Conservation (phyloP, 1,139 yeast genomes). For the Yamadazyma kanchanaburiensis region DNA sequence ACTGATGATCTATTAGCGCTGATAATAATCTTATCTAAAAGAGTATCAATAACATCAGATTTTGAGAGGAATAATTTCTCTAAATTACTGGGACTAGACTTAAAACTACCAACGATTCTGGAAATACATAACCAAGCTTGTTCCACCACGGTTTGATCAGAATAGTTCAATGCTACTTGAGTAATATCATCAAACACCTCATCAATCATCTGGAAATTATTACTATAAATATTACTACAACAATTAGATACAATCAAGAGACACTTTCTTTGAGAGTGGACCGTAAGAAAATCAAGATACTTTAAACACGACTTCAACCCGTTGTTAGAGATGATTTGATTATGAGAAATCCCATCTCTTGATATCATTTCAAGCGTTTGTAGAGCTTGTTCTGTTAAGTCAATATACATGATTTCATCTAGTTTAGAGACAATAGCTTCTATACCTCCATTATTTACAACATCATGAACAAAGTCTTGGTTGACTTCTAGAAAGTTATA, state of each 20-base stretch:
- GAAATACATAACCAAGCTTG: constrained; percentile 68
- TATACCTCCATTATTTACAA: constrained; percentile 66
- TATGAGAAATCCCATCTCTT: constrained; percentile 47
- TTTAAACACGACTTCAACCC: constrained; percentile 68
- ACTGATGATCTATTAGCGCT: constrained; percentile 25
- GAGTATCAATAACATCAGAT: constrained; percentile 22
- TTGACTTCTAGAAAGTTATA: constrained; percentile 79
- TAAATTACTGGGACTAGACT: constrained; percentile 39
- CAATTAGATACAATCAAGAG: constrained; percentile 75
- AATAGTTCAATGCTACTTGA: constrained; percentile 54
- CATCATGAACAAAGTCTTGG: constrained; percentile 60
- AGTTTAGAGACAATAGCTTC: constrained; percentile 65
- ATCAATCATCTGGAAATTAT: constrained; percentile 46
- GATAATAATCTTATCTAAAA: constrained; percentile 23
- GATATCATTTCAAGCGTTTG: constrained; percentile 73
- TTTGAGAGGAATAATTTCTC: constrained; percentile 42
- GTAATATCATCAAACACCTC: constrained; percentile 63
- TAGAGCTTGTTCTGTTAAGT: constrained; percentile 87
- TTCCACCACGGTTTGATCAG: constrained; percentile 65
- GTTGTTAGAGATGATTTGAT: constrained; percentile 51
- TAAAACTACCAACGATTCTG: constrained; percentile 55
- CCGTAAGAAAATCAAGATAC: constrained; percentile 83
- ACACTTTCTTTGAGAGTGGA: constrained; percentile 87
- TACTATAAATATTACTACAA: constrained; percentile 47
- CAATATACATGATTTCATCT: constrained; percentile 77